Evolutionary conservation across 345 rosid species (phyloP), one percentile per base, ranked within the genome.

Genomic region (Eutrema yunnanense): DNA sequence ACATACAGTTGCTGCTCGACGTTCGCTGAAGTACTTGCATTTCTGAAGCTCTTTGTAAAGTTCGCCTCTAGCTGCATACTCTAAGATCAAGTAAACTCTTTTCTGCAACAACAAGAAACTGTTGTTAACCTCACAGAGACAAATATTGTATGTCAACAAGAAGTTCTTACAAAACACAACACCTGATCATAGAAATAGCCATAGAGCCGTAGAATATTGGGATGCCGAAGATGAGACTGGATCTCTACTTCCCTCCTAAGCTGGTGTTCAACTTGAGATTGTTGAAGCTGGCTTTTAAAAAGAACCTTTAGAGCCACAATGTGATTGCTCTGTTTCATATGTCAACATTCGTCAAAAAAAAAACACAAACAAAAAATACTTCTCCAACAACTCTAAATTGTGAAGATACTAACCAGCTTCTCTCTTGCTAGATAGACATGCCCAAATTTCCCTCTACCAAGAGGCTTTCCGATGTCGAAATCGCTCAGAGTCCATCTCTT

Each of bases 131-230:
- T 48, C 46, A 52, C 52, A 33, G 22, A 54, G 14, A 11, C 71
- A 54, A 19, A 13, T 19, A 37, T 8, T 33, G 4, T 59, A 12
- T 34, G 13, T 29, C 11, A 66, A 37, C 33, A 12, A 57, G 26
- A 55, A 38, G 46, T 11, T 44, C 33, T 37, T 43, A 38, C 3
- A 49, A 36, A 27, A 64, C 29, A 73, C 62, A 87, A 46, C 41
- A 93, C 98, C 88, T 90, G 98, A 82, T 93, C 98, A 52, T 93
- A 93, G 72, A 93, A 93, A 79, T 90, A 93, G 63, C 98, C 98
- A 69, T 93, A 93, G 51, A 93, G 89, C 0, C 97, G 82, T 55
- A 93, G 78, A 22, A 93, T 93, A 48, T 90, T 93, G 26, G 98
- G 88, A 79, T 90, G 96, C 2, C 96, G 82, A 47, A 93, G 96